Evolutionary conservation across 1,139 yeast species (phyloP).

Genomic region (Magnusiomyces tetraspermus): DNA sequence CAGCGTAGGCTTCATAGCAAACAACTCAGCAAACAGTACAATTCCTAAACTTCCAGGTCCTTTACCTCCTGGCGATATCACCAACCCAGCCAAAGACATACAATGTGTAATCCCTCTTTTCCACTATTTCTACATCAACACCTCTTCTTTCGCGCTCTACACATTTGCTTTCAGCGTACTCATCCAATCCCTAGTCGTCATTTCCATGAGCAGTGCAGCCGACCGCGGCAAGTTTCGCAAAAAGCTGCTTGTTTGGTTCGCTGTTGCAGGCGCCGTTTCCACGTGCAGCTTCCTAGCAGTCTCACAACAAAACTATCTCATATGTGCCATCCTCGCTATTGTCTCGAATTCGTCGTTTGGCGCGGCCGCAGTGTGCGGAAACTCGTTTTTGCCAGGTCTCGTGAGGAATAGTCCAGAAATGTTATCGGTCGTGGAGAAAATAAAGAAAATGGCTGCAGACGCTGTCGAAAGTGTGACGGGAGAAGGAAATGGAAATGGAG

Average conservation of each 20-base stretch:
- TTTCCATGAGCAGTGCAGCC: slow-evolving; percentile 61
- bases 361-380: slow-evolving; percentile 67
- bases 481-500: not conserved
- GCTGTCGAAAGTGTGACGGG: not conserved
- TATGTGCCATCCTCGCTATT: slow-evolving; percentile 48
- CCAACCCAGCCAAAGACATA: slow-evolving; percentile 17
- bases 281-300: slow-evolving; percentile 41
- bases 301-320: slow-evolving; percentile 40
- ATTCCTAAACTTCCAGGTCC: not conserved
- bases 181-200: slow-evolving; percentile 53
- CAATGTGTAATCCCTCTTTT: slow-evolving; percentile 41
- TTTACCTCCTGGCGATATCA: slow-evolving; percentile 11
- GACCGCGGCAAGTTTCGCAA: slow-evolving; percentile 49
- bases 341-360: slow-evolving; percentile 58
- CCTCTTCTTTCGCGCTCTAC: slow-evolving; percentile 59
- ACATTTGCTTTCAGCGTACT: slow-evolving; percentile 57
- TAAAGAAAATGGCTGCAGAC: not conserved
- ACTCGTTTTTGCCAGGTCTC: slow-evolving; percentile 53
- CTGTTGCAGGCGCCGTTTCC: slow-evolving; percentile 44
- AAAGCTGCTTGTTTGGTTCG: slow-evolving; percentile 44
- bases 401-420: slow-evolving; percentile 33
- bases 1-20: not conserved
- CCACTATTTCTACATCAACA: slow-evolving; percentile 44
- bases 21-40: not conserved
- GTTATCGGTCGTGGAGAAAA: slow-evolving; percentile 7